Percentiles rank a stretch among this genome's conserved stretches.
Conservation (phyloP, 768 basidiomycete species). For the Trametes cinnabarina region DNA sequence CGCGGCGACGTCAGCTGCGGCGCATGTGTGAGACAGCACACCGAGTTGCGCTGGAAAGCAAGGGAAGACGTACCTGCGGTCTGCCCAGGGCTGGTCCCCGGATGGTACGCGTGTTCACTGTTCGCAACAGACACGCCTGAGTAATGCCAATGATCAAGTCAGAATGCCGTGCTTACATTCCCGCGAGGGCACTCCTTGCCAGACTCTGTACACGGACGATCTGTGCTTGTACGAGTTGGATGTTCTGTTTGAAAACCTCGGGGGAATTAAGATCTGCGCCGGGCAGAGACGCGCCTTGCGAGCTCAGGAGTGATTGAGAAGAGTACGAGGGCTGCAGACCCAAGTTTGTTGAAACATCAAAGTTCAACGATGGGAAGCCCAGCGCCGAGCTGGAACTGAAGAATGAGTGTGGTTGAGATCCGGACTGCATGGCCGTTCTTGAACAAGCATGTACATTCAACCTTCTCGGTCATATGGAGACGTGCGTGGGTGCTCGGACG, state of each 20-base stretch:
- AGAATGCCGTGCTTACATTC: constrained; percentile 47
- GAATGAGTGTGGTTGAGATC: constrained; percentile 1
- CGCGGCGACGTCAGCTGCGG: constrained; percentile 45
- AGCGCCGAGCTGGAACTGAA: constrained; percentile 5
- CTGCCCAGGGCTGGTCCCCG: constrained; percentile 50
- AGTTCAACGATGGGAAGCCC: not conserved
- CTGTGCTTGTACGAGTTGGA: constrained; percentile 35
- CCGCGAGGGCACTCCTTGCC: constrained; percentile 46
- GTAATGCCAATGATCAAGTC: not conserved
- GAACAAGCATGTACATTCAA: no score
- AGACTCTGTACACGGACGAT: constrained; percentile 47
- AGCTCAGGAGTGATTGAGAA: constrained; percentile 9
- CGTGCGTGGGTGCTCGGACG: no score
- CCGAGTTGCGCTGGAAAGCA: not conserved
- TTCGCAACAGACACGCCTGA: not conserved
- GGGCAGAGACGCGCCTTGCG: not conserved
- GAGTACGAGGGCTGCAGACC: constrained; percentile 6
- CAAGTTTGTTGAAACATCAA: constrained; percentile 4
- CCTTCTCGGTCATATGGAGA: no score
- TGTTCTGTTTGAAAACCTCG: constrained; percentile 49
- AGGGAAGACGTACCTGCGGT: constrained; percentile 45
- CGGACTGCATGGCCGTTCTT: not conserved
- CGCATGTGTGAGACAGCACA: not conserved
- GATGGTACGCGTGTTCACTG: constrained; percentile 63
- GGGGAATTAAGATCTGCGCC: constrained; percentile 17